Evolutionary conservation across 495 filamentous ascomycete species (phyloP).

Genomic region (Xeromyces bisporus): DNA sequence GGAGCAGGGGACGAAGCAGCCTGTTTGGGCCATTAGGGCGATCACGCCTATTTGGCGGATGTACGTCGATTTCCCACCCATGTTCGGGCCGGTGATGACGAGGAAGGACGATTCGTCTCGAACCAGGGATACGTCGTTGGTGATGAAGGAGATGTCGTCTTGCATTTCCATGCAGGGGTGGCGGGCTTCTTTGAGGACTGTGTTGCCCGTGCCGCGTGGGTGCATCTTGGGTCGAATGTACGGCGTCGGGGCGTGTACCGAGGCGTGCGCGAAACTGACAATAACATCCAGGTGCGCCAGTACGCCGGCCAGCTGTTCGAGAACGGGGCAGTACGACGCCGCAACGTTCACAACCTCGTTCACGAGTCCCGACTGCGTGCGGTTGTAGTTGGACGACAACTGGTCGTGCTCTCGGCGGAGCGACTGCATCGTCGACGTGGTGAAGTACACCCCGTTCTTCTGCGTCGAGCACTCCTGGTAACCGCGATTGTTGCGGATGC

Average conservation of each 20-base stretch:
- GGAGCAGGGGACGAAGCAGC: conserved; percentile 87
- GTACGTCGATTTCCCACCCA: conserved; percentile 98
- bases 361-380: conserved; percentile 82
- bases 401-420: conserved; percentile 86
- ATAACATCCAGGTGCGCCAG: conserved; percentile 95
- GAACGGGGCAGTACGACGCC: conserved; percentile 82
- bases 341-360: conserved; percentile 86
- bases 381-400: conserved; percentile 86
- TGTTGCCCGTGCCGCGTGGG: conserved; percentile 74
- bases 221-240: conserved; percentile 92
- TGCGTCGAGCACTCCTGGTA: conserved; percentile 96
- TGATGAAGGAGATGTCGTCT: conserved; percentile 96
- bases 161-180: conserved; percentile 99
- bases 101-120: conserved; percentile 75
- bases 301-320: conserved; percentile 77
- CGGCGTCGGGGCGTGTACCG: conserved; percentile 78
- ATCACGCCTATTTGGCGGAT: conserved; percentile 97
- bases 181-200: conserved; percentile 77
- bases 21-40: conserved; percentile 91
- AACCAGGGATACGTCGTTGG: conserved; percentile 81
- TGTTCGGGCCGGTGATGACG: conserved; percentile 96
- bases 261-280: conserved; percentile 83
- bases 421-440: conserved; percentile 65
- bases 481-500: conserved; percentile 75
- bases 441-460: conserved; percentile 98